Percentiles rank a stretch among this genome's conserved stretches.
phyloP scores from a whole-genome alignment of 164 flowering plant species.

The Vitis amurensis region DNA sequence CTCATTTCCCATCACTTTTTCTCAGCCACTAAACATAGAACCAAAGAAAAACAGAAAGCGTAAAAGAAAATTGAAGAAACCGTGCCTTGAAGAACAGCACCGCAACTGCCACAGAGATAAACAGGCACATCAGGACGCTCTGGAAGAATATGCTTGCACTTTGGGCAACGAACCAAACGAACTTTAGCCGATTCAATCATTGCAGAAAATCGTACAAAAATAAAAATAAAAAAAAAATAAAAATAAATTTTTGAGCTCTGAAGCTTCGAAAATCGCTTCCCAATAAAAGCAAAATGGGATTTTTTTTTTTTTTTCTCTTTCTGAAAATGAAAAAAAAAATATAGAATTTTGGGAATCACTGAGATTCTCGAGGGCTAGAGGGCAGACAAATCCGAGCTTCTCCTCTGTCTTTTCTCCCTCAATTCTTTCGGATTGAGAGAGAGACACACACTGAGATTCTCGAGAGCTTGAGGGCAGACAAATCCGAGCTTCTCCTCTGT shows the following conservation, averaged over 20 bases:
- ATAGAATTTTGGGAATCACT: not conserved
- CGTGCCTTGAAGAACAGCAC: constrained; percentile 48
- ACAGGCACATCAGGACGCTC: constrained; percentile 47
- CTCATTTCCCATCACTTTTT: not conserved
- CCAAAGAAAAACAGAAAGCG: too few species aligned
- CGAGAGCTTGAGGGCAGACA: too few species aligned
- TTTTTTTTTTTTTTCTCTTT: too few species aligned
- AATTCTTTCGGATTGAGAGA: not conserved
- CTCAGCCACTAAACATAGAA: constrained; percentile 1
- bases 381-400: not conserved
- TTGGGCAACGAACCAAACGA: constrained; percentile 49
- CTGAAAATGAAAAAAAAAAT: not conserved
- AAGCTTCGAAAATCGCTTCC: too few species aligned
- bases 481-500: too few species aligned
- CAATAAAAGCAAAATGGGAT: too few species aligned
- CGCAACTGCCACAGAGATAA: constrained; percentile 55
- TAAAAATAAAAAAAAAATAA: too few species aligned
- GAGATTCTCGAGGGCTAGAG: not conserved
- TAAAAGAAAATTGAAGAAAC: not conserved
- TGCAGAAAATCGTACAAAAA: not conserved
- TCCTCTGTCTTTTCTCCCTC: not conserved
- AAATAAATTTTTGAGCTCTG: too few species aligned
- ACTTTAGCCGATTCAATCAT: constrained; percentile 36
- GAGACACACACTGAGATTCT: too few species aligned
- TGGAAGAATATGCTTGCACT: constrained; percentile 44